Conservation (phyloP, 2,329 filamentous ascomycete species). For the Aspergillus jensenii region DNA sequence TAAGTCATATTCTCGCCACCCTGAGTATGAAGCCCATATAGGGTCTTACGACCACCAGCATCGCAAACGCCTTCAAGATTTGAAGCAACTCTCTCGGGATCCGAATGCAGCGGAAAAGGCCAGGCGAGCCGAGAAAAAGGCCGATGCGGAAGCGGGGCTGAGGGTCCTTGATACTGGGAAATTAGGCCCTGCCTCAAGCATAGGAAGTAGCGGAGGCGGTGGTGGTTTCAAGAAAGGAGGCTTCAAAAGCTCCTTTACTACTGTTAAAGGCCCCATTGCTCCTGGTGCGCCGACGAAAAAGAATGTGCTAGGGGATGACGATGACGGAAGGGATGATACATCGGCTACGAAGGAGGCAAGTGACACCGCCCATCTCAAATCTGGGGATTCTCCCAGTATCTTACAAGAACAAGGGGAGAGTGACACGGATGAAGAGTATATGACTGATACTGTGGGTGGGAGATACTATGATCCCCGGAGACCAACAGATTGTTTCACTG, state of each 20-base stretch:
- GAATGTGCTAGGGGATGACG: conserved; percentile 45
- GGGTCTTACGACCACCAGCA: conserved; percentile 94
- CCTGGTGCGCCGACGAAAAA: conserved; percentile 35
- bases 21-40: conserved; percentile 94
- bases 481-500: conserved; percentile 50
- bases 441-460: conserved; percentile 30
- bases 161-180: conserved; percentile 36
- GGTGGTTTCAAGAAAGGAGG: conserved; percentile 73
- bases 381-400: neutral
- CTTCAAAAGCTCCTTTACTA: conserved; percentile 74
- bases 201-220: conserved; percentile 23
- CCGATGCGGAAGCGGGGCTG: conserved; percentile 43
- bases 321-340: conserved; percentile 35
- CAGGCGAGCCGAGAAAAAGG: conserved; percentile 42
- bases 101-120: conserved; percentile 45
- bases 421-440: conserved; percentile 69
- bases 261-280: conserved; percentile 44
- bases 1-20: conserved; percentile 92
- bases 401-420: conserved; percentile 60
- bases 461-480: conserved; percentile 54
- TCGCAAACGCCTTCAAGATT: conserved; percentile 63
- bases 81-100: conserved; percentile 47
- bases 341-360: conserved; percentile 18
- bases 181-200: conserved; percentile 17
- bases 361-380: conserved; percentile 2